Evolutionary conservation across 129 eudicot species (phyloP).

Genomic region (Escallonia rubra): DNA sequence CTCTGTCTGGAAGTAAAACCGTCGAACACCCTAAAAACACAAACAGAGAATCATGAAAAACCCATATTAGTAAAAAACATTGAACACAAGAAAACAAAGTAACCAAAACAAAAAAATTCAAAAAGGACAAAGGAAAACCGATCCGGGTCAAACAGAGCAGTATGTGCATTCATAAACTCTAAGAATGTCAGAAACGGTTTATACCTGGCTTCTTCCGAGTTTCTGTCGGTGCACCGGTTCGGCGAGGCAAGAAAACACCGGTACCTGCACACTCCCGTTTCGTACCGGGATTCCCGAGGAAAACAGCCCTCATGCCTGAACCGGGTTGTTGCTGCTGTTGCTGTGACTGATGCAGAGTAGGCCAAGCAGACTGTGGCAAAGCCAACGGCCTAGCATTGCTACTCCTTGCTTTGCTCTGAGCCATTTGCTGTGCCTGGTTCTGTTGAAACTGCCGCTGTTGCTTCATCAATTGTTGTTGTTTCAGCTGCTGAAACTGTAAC

Average conservation of each 20-base stretch:
- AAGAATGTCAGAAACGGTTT: neutral
- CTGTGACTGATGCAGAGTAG: slow-evolving; percentile 58
- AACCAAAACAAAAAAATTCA: neutral
- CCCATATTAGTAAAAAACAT: neutral
- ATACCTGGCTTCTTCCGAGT: slow-evolving; percentile 61
- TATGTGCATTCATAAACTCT: too few species aligned
- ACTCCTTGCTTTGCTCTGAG: slow-evolving; percentile 28
- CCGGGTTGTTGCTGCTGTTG: slow-evolving; percentile 37
- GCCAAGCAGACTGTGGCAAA: slow-evolving; percentile 53
- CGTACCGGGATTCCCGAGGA: slow-evolving; percentile 46
- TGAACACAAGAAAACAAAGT: neutral
- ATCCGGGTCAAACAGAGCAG: slow-evolving; percentile 7
- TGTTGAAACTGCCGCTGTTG: slow-evolving; percentile 33
- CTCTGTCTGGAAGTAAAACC: slow-evolving; percentile 68
- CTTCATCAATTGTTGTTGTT: slow-evolving; percentile 39
- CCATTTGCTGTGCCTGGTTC: slow-evolving; percentile 24
- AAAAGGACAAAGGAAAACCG: neutral
- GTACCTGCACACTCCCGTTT: slow-evolving; percentile 76
- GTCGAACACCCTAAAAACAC: slow-evolving; percentile 46
- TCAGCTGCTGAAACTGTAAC: slow-evolving; percentile 41
- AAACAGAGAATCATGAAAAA: slow-evolving; percentile 5
- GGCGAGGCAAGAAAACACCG: slow-evolving; percentile 82
- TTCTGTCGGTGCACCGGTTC: slow-evolving; percentile 49
- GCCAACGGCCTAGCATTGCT: slow-evolving; percentile 15
- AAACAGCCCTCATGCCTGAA: slow-evolving; percentile 69